These are phyloP conservation scores for Elongisporangium prolatum DNA, from an alignment of 352 stramenopile genomes.

Conservation along the genomic window DNA sequence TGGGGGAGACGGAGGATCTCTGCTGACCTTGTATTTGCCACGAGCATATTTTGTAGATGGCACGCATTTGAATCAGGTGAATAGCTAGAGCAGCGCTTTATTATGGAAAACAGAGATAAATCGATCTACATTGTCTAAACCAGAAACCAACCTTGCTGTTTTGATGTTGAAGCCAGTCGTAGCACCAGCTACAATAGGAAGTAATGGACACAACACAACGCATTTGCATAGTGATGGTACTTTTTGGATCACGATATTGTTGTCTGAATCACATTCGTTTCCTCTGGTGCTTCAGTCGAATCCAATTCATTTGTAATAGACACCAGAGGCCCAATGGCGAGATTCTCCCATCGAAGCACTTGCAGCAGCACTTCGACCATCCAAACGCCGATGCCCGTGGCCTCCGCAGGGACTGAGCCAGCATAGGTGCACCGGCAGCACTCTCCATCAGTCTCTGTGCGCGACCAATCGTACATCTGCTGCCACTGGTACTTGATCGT, in stretches of 20 bases:
- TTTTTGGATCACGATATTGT: too few species aligned
- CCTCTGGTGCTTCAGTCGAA: neutral
- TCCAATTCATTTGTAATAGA: slow-evolving; percentile 9
- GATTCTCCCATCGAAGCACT: slow-evolving; percentile 13
- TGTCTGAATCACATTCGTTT: neutral
- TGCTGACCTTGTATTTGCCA: neutral
- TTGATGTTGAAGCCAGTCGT: too few species aligned
- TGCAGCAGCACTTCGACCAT: neutral
- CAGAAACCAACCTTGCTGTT: too few species aligned
- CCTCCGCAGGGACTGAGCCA: neutral
- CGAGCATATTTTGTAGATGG: neutral
- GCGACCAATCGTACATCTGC: slow-evolving; percentile 19
- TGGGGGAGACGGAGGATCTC: neutral
- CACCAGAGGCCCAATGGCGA: slow-evolving; percentile 17
- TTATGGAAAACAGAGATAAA: neutral
- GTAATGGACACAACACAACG: too few species aligned
- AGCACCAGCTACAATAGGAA: too few species aligned
- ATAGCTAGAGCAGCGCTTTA: neutral
- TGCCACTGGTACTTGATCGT: slow-evolving; percentile 12
- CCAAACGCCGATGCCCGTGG: neutral
- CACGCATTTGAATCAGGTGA: neutral
- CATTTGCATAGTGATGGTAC: too few species aligned
- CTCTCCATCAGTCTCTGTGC: neutral
- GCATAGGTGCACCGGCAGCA: neutral
- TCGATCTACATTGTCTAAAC: neutral